phyloP scores from a whole-genome alignment of 345 rosid genomes.

The Salix caprea region DNA sequence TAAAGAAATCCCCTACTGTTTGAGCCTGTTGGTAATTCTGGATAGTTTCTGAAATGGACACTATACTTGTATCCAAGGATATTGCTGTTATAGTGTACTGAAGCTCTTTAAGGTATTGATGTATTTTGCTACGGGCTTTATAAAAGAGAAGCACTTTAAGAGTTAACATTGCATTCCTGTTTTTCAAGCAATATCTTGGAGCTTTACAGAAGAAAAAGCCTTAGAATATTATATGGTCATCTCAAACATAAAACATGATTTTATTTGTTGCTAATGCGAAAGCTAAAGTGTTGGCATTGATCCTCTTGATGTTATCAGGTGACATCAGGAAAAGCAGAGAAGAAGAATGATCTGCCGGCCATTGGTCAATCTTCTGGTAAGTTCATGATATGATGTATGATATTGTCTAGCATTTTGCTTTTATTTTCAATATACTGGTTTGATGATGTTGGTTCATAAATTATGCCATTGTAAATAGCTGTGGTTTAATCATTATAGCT shows the following conservation, averaged over 20 bases:
- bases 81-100: neutral
- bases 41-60: neutral
- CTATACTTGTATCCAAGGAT: neutral
- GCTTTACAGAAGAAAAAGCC: neutral
- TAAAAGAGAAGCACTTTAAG: neutral
- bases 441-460: neutral
- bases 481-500: neutral
- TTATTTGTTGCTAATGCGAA: neutral
- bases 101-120: neutral
- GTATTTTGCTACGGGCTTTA: neutral
- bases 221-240: neutral
- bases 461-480: neutral
- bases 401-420: neutral
- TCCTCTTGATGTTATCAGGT: conserved; percentile 31
- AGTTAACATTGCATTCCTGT: neutral
- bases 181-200: neutral
- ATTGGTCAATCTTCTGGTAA: conserved; percentile 62
- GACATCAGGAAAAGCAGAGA: conserved; percentile 41
- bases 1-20: neutral
- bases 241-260: neutral
- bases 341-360: conserved; percentile 32
- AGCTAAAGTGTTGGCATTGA: neutral
- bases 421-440: neutral
- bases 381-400: conserved; percentile 9
- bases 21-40: neutral